Evolutionary conservation across 768 basidiomycete genomes (phyloP), one percentile per base, ranked within the genome.

Genomic region (Pholiota conissans): DNA sequence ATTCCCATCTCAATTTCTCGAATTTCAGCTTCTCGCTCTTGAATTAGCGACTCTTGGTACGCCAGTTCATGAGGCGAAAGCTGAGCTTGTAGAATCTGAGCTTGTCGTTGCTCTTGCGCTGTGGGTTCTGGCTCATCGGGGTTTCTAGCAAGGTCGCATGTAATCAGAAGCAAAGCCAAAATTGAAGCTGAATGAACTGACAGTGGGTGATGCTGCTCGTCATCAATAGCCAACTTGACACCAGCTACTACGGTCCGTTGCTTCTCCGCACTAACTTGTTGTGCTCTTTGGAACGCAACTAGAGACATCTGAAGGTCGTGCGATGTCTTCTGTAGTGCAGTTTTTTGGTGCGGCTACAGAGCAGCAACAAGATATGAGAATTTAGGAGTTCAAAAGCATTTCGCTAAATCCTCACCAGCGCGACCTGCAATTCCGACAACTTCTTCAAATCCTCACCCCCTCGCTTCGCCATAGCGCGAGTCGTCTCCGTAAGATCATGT

Each of bases 1-100:
- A 99, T 98, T 6, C 97, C 96, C 6, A 85, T 87, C 73, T 99
- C 97, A 51, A 99, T 99, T 69, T 98, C 95, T 50, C 91, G 85
- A 54, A 98, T 98, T 67, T 98, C 97, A 0, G 80, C 80, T 70
- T 99, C 96, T 16, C 97, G 89, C 69, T 99, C 97, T 51, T 90
- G 87, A 52, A 97, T 94, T 34, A 98, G 76, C 9, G 93, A 91
- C 69, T 99, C 96, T 71, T 98, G 97, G 69, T 95, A 95, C 13
- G 93, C 93, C 22, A 98, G 82, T 72, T 98, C 96, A 58, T 91
- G 90, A 0, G 92, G 91, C 1, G 91, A 93, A n/a, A 93, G 75
- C 58, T 89, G 87, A 5, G 76, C 76, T 66, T 91, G 87, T 27
- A 91, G 69, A 0, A 86, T 73, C 64, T 89, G 87, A 0, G 84